Evolutionary conservation across 2,329 filamentous ascomycete species (phyloP).

Genomic region (Penicillium psychrosexuale): DNA sequence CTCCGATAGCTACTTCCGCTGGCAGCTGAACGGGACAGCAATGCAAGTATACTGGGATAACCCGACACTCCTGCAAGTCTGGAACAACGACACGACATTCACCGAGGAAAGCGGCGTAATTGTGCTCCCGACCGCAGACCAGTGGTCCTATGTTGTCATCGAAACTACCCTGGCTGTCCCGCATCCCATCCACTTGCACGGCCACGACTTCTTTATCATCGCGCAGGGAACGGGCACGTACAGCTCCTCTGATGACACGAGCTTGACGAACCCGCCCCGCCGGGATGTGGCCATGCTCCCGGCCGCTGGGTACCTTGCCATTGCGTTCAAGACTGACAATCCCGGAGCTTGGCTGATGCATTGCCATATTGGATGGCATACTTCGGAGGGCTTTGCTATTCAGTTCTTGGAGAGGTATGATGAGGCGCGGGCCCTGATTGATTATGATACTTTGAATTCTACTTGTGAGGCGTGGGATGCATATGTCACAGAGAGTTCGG

Average conservation of each 20-base stretch:
- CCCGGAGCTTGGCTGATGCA: too few species aligned
- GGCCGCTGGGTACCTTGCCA: background rate
- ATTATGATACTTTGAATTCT: background rate
- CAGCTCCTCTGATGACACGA: background rate
- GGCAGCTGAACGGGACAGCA: background rate
- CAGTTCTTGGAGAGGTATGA: background rate
- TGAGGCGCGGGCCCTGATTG: background rate
- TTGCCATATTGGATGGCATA: too few species aligned
- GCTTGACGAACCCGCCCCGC: background rate
- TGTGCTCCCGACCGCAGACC: background rate
- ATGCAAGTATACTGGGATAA: background rate
- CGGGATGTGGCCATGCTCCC: background rate
- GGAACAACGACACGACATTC: background rate
- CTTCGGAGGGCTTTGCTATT: background rate
- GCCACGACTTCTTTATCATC: background rate
- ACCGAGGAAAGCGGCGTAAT: background rate
- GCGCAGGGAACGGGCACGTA: background rate
- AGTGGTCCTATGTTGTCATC: background rate
- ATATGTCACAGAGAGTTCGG: background rate
- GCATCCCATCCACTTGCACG: background rate
- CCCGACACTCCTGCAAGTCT: background rate
- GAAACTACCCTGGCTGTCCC: background rate
- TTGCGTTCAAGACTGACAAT: too few species aligned
- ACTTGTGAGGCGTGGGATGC: background rate
- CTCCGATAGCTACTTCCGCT: background rate